A percentile compares a stretch with the other conserved stretches of the same genome.
Conservation (phyloP, 371 early-diverging fungal genomes). For the Zychaea mexicana region DNA sequence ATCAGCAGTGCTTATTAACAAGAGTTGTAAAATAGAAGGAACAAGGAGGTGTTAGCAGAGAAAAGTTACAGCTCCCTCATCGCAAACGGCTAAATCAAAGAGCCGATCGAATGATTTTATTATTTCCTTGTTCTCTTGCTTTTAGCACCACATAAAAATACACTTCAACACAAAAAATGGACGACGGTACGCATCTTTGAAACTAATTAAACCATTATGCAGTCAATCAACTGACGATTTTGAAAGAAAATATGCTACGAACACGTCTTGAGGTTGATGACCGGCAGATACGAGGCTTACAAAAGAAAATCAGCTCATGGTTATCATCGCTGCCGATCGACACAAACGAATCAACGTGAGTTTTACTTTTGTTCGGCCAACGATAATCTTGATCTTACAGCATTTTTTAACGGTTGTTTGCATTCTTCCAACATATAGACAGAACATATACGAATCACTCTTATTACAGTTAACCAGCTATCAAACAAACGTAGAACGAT, state of each 20-base stretch:
- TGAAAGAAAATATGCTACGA: too few species aligned
- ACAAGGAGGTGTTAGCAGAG: too few species aligned
- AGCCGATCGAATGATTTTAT: too few species aligned
- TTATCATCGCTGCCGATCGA: constrained; percentile 26
- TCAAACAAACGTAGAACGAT: constrained; percentile 39
- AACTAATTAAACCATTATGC: too few species aligned
- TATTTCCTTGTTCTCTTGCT: too few species aligned
- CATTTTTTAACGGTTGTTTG: too few species aligned
- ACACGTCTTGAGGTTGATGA: constrained; percentile 48
- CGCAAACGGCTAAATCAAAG: too few species aligned
- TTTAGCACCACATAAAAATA: background rate
- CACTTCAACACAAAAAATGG: background rate
- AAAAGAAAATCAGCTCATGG: constrained; percentile 35
- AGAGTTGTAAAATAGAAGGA: too few species aligned
- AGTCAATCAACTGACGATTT: too few species aligned
- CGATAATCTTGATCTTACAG: too few species aligned
- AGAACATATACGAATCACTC: constrained; percentile 32
- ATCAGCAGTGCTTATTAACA: too few species aligned
- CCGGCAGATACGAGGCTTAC: constrained; percentile 32
- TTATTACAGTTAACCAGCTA: constrained; percentile 37
- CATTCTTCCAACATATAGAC: constrained; percentile 35
- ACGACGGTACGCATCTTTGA: background rate
- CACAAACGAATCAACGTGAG: constrained; percentile 37
- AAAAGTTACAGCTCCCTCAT: too few species aligned
- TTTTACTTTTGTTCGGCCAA: background rate